A percentile compares a stretch with the other conserved stretches of the same genome.
Conservation (phyloP, 164 flowering plant genomes). For the Amborella trichopoda region DNA sequence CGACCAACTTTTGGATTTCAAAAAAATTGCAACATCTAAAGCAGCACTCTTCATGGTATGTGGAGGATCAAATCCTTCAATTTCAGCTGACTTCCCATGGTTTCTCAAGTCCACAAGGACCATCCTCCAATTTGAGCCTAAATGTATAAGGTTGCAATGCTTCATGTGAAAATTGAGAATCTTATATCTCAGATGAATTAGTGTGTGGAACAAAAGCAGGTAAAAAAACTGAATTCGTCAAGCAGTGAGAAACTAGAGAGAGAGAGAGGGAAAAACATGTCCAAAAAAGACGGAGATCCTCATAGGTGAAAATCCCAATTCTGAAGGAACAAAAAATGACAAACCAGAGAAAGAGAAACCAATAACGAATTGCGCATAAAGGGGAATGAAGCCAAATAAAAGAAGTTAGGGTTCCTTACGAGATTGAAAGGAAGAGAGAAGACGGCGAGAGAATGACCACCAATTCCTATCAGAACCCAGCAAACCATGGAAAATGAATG, state of each 20-base stretch:
- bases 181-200: too few species aligned
- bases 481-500: conserved; percentile 76
- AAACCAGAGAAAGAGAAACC: not conserved
- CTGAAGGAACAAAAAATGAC: not conserved
- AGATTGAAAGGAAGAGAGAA: too few species aligned
- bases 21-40: conserved; percentile 65
- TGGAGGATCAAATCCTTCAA: conserved; percentile 54
- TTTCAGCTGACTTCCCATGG: conserved; percentile 75
- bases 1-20: conserved; percentile 51
- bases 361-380: too few species aligned
- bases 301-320: too few species aligned
- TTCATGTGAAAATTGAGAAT: too few species aligned
- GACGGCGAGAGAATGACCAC: conserved; percentile 76
- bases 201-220: not conserved
- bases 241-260: not conserved
- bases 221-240: not conserved
- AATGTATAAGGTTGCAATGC: too few species aligned
- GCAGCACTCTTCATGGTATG: conserved; percentile 78
- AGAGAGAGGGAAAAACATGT: not conserved
- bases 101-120: conserved; percentile 86
- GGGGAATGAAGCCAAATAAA: too few species aligned
- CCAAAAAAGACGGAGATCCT: too few species aligned
- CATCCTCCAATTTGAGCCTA: conserved; percentile 65
- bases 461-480: conserved; percentile 84
- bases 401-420: too few species aligned